A percentile compares a stretch with the other conserved stretches of the same genome.
Conservation (phyloP, 306 rosid species). For the Crataegus laevigata region DNA sequence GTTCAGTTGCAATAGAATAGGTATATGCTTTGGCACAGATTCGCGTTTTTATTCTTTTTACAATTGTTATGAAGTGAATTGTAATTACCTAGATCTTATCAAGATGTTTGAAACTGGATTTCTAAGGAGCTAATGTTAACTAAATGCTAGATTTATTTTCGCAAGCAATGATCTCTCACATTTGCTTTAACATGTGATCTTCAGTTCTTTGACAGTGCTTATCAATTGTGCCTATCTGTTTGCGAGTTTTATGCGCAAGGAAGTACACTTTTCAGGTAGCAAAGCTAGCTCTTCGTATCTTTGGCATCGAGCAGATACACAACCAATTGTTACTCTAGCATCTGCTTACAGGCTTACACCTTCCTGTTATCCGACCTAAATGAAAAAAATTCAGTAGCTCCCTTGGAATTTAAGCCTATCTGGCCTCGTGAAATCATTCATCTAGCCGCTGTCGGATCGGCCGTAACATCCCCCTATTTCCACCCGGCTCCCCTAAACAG, state of each 20-base stretch:
- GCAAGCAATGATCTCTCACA: background rate
- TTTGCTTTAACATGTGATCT: background rate
- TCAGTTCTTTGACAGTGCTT: background rate
- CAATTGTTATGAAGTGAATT: too few relatives aligned
- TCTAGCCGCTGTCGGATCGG: too few relatives aligned
- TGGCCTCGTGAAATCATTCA: too few relatives aligned
- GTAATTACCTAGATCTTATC: too few relatives aligned
- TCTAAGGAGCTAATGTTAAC: too few relatives aligned
- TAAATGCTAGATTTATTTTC: too few relatives aligned
- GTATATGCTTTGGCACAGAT: background rate
- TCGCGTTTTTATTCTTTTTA: background rate
- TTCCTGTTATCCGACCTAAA: too few relatives aligned
- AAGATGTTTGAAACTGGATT: background rate
- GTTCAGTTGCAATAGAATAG: slow-evolving; percentile 24
- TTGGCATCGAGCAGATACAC: background rate
- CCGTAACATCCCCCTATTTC: too few relatives aligned
- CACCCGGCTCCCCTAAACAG: too few relatives aligned
- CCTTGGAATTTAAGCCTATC: too few relatives aligned
- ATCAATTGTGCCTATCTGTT: background rate
- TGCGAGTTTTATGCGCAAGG: background rate
- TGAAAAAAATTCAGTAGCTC: too few relatives aligned
- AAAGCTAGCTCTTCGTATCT: background rate
- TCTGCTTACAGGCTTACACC: too few relatives aligned
- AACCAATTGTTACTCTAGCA: background rate
- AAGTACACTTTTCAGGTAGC: background rate